Evolutionary conservation across 352 stramenopile genomes (phyloP), one percentile per base, ranked within the genome.

Genomic region (Phytophthora europaea): DNA sequence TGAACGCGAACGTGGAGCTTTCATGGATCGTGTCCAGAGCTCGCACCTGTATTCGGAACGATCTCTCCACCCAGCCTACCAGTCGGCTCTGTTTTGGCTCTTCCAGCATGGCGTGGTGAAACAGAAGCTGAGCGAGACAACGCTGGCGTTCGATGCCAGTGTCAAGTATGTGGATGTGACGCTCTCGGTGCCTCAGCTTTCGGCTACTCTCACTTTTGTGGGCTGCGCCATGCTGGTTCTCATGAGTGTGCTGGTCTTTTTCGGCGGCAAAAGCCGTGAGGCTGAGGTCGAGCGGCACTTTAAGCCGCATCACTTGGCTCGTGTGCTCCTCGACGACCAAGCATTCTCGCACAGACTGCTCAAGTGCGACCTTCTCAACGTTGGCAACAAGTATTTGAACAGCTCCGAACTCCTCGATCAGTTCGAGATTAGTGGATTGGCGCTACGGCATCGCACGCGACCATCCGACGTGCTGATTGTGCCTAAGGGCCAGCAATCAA

Each of bases 391-490:
- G 26, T 82, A 83, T 10, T 60, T 90, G 15, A 74, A 81, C 31
- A 87, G 75, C 71, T 89, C 83, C 10, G 81, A 89, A 75, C 61
- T 86, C 51, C 71, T 90, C 6, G 75, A 85, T 59, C 76, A 86
- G 58, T 90, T 90, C 36, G 83, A 90, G 72, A 84, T 90, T 50
- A 79, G 71, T 7, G 83, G 81, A 7, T 57, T 90, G 8, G 78
- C 79, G 10, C 67, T 90, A 8, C 71, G 78, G 9, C 81, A 89
- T 68, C 74, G 80, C 28, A 65, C 73, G 4, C 73, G 75, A 16
- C 80, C 80, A 12, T 76, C 61, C 4, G 82, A 85, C 48, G 78
- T 88, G 26, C 56, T 89, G 0, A 72, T 83, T 64, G 78, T 85
- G 8, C 78, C 78, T 2, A 82, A 76, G 6, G 51, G 5, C 40